These are phyloP conservation scores for Lactarius indigo DNA, from an alignment of 768 basidiomycete genomes.

Conservation along the genomic window DNA sequence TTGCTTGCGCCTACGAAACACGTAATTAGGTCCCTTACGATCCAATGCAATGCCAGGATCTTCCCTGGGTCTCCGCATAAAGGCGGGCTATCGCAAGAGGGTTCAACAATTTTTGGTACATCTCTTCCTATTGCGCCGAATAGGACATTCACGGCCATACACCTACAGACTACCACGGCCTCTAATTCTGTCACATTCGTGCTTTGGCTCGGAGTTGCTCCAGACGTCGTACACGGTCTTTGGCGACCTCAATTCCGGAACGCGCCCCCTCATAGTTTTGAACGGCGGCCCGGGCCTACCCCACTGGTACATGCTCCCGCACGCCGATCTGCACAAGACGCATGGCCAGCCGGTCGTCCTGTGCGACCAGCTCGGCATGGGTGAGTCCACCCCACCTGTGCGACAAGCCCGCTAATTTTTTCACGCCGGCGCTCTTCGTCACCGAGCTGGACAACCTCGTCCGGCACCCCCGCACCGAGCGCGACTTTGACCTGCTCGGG, in stretches of 20 bases:
- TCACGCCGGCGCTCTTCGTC: conserved; percentile 49
- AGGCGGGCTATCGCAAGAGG: background rate
- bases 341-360: background rate
- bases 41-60: too few species aligned
- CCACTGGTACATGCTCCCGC: conserved; percentile 10
- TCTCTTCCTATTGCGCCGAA: too few species aligned
- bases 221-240: conserved; percentile 13
- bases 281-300: background rate
- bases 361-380: conserved; percentile 48
- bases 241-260: conserved; percentile 4
- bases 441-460: conserved; percentile 46
- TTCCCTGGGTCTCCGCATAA: background rate
- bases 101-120: background rate
- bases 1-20: background rate
- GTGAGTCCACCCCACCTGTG: conserved; percentile 50
- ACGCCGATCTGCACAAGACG: background rate
- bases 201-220: background rate
- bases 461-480: conserved; percentile 42
- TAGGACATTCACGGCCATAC: too few species aligned
- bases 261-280: conserved; percentile 6
- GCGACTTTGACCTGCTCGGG: conserved; percentile 42
- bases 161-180: background rate
- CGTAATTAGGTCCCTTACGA: background rate
- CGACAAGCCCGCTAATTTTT: conserved; percentile 45
- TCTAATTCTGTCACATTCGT: background rate